These are phyloP conservation scores for Fraxinus pennsylvanica DNA, from an alignment of 257 asterid genomes.

Conservation along the genomic window DNA sequence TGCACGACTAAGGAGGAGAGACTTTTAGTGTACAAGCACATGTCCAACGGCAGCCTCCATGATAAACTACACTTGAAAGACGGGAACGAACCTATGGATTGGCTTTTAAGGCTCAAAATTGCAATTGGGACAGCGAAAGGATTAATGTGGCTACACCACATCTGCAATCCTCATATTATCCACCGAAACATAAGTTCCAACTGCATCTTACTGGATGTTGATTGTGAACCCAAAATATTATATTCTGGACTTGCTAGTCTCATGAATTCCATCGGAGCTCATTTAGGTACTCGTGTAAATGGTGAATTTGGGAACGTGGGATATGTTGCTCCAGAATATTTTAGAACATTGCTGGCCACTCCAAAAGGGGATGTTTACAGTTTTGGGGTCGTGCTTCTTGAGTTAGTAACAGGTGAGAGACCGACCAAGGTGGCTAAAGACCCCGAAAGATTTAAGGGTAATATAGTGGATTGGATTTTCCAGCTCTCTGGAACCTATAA, in stretches of 20 bases:
- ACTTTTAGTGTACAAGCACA: constrained; percentile 51
- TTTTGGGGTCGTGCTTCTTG: constrained; percentile 79
- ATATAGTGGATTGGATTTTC: constrained; percentile 68
- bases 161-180: constrained; percentile 57
- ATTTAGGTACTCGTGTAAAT: constrained; percentile 69
- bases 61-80: constrained; percentile 39
- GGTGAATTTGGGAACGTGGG: constrained; percentile 81
- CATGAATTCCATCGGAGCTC: constrained; percentile 77
- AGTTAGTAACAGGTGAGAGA: constrained; percentile 64
- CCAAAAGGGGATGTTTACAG: constrained; percentile 90
- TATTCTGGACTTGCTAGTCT: constrained; percentile 81
- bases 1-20: constrained; percentile 53
- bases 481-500: constrained; percentile 50
- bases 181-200: constrained; percentile 63
- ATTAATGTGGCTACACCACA: constrained; percentile 64
- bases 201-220: constrained; percentile 49
- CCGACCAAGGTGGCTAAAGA: constrained; percentile 58
- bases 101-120: constrained; percentile 56
- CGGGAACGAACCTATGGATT: constrained; percentile 33
- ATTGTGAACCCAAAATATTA: constrained; percentile 57
- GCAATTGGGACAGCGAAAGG: constrained; percentile 54
- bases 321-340: constrained; percentile 73
- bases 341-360: constrained; percentile 74
- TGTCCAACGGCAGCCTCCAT: constrained; percentile 53
- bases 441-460: constrained; percentile 68